phyloP scores from a whole-genome alignment of 192 early-diverging fungal genomes.

The Pilobolus umbonatus region DNA sequence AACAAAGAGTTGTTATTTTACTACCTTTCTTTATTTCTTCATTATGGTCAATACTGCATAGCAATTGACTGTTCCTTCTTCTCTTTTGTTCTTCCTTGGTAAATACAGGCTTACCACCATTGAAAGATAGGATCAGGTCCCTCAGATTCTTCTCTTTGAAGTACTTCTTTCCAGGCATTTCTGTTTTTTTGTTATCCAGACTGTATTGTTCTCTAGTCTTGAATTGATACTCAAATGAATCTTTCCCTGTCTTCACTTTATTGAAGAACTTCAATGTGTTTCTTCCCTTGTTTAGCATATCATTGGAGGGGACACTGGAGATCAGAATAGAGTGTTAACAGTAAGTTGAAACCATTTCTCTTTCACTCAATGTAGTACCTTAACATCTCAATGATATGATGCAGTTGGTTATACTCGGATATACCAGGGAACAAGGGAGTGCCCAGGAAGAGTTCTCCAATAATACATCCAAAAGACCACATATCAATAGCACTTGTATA shows the following conservation, averaged over 20 bases:
- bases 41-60: too few species aligned
- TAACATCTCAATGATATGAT: constrained; percentile 87
- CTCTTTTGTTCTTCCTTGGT: background rate
- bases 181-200: constrained; percentile 10
- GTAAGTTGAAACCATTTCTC: background rate
- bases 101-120: constrained; percentile 1
- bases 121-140: constrained; percentile 8
- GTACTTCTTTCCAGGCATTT: constrained; percentile 5
- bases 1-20: too few species aligned
- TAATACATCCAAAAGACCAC: constrained; percentile 99
- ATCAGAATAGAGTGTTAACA: too few species aligned
- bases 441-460: constrained; percentile 93
- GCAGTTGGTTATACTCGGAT: constrained; percentile 94
- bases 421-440: constrained; percentile 93
- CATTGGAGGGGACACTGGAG: constrained; percentile 66
- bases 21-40: constrained; percentile 1
- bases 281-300: constrained; percentile 92
- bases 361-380: constrained; percentile 46
- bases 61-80: background rate
- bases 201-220: constrained; percentile 15
- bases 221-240: constrained; percentile 14
- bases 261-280: constrained; percentile 84
- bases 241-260: constrained; percentile 42
- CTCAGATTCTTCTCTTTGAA: background rate
- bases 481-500: constrained; percentile 95